phyloP scores from a whole-genome alignment of 2,329 filamentous ascomycete genomes.

The Gnomoniopsis smithogilvyi region DNA sequence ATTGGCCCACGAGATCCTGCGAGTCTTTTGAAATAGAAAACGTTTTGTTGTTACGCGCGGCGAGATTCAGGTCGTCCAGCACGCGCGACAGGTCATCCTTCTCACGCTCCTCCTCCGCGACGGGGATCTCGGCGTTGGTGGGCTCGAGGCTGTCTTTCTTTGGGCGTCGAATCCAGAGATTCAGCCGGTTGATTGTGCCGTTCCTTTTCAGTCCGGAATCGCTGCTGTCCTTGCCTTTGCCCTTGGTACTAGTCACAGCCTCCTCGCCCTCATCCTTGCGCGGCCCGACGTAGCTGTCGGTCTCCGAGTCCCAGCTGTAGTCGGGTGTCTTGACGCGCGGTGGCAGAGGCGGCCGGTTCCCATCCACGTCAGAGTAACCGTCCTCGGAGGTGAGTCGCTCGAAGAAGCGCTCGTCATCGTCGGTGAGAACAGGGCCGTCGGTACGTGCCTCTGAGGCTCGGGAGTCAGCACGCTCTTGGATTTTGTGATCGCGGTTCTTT shows the following conservation, averaged over 20 bases:
- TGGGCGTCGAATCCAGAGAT: slow-evolving; percentile 33
- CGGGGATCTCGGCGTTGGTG: slow-evolving; percentile 34
- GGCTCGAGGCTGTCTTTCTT: slow-evolving; percentile 28
- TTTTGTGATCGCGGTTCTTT: slow-evolving; percentile 33
- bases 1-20: slow-evolving; percentile 74
- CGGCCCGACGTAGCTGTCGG: slow-evolving; percentile 29
- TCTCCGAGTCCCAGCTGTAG: slow-evolving; percentile 45
- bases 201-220: slow-evolving; percentile 27
- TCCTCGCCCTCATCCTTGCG: slow-evolving; percentile 26
- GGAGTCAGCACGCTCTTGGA: slow-evolving; percentile 43
- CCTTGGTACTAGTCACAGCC: slow-evolving; percentile 27
- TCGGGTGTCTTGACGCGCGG: slow-evolving; percentile 49
- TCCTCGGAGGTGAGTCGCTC: slow-evolving; percentile 45
- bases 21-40: slow-evolving; percentile 84
- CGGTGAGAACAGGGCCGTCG: slow-evolving; percentile 46
- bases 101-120: slow-evolving; percentile 45
- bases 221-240: slow-evolving; percentile 25
- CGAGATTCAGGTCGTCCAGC: slow-evolving; percentile 80
- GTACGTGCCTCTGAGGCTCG: neutral
- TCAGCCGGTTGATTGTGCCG: slow-evolving; percentile 32
- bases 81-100: slow-evolving; percentile 73
- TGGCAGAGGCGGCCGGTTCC: slow-evolving; percentile 51
- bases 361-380: slow-evolving; percentile 39
- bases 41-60: slow-evolving; percentile 79
- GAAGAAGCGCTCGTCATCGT: slow-evolving; percentile 58